Evolutionary conservation across 495 filamentous ascomycete genomes (phyloP), one percentile per base, ranked within the genome.

Genomic region (Neurospora tetraspora): DNA sequence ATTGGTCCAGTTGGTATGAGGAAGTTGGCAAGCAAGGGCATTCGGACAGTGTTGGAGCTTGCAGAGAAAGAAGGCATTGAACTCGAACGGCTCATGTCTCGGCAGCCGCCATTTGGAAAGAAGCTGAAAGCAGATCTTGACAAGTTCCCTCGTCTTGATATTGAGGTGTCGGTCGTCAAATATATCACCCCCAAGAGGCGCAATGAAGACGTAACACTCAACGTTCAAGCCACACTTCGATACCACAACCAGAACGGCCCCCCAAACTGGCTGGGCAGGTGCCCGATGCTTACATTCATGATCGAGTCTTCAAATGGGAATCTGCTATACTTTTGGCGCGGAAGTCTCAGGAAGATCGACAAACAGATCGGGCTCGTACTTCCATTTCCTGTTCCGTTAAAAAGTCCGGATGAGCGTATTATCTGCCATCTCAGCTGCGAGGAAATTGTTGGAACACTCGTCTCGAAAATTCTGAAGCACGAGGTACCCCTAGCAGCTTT

Each of bases 341-440:
- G 76, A 37, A 94, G 89, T 80, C 88, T 92, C 16, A 88, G 77
- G 70, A 91, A 90, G 73, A 78, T 98, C 7, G 85, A 89, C 68
- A 87, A 86, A 23, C 71, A 79, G 27, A 45, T 68, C 4, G 89
- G 86, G 2, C 81, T 90, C 14, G 88, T 91, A 6, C 76, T 94
- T 16, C 79, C 84, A 7, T 90, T 97, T 71, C 83, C 82, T 18
- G 89, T 86, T 1, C 81, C 87, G 0, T 76, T 97, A 53, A 85
- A 83, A 10, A 81, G 77, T 9, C 74, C 83, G 11, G 85, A 85
- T 10, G 89, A 95, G 65, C 82, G 79, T 18, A 84, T 98, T 59
- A 82, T 82, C 31, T 96, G 92, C 73, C 89, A 93, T 80, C 86
- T 93, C 14, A 92, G 91, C 81, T 98, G 96, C 75, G 95, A 98